Conservation (phyloP, 2,329 filamentous ascomycete species). For the Podosphaera xanthii region DNA sequence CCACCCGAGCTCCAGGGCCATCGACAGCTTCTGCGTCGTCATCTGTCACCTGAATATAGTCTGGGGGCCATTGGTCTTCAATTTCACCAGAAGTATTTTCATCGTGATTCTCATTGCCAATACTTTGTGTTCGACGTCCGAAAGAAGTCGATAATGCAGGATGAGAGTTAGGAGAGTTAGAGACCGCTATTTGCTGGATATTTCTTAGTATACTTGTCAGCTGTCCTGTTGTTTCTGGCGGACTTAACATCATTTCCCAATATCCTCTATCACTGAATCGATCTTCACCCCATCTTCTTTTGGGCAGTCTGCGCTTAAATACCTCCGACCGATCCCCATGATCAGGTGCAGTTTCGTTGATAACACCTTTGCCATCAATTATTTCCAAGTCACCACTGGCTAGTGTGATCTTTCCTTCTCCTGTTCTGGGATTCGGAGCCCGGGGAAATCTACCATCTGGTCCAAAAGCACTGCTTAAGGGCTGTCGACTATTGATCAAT, state of each 20-base stretch:
- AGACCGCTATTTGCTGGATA: conserved; percentile 5
- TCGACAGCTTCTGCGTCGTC: conserved; percentile 14
- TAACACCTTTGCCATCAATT: conserved; percentile 32
- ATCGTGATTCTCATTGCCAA: conserved; percentile 1
- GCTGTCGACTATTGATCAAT: conserved; percentile 50
- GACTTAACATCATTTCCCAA: conserved; percentile 13
- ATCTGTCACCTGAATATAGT: conserved; percentile 11
- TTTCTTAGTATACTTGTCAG: conserved; percentile 7
- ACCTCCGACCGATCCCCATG: conserved; percentile 36
- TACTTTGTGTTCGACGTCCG: neutral
- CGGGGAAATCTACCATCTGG: conserved; percentile 45
- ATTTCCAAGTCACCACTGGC: conserved; percentile 42
- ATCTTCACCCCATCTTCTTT: conserved; percentile 14
- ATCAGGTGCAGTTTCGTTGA: conserved; percentile 37
- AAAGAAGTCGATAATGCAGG: neutral
- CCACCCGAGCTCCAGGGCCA: conserved; percentile 10
- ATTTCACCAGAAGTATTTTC: conserved; percentile 5
- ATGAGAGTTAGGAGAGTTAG: neutral
- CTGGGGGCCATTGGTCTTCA: conserved; percentile 8
- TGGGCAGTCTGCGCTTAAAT: conserved; percentile 19
- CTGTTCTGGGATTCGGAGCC: conserved; percentile 32
- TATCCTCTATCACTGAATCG: conserved; percentile 6
- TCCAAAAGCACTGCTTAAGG: conserved; percentile 51
- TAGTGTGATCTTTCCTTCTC: conserved; percentile 43
- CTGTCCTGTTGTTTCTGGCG: conserved; percentile 9